phyloP scores from a whole-genome alignment of 352 stramenopile genomes.

The Pythium utonaiense region DNA sequence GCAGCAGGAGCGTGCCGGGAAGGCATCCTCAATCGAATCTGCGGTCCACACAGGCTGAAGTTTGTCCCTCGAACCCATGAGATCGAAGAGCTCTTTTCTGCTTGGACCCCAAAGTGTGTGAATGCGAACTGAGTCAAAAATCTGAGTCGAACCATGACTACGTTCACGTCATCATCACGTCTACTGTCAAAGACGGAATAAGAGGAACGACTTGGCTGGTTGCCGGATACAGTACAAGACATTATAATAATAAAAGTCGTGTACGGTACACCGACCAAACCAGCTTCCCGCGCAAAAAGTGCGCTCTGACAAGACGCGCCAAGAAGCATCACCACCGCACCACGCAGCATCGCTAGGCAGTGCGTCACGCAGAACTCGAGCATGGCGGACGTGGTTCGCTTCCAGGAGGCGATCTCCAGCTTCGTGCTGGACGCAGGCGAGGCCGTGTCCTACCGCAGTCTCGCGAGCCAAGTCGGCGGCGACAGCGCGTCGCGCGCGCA shows the following conservation, averaged over 20 bases:
- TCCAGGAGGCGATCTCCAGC: slow-evolving; percentile 48
- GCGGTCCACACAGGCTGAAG: background rate
- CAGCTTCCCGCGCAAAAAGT: slow-evolving; percentile 24
- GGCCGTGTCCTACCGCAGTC: slow-evolving; percentile 52
- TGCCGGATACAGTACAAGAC: slow-evolving; percentile 7
- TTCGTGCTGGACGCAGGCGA: slow-evolving; percentile 54
- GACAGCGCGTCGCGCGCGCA: slow-evolving; percentile 4
- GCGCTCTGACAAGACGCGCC: slow-evolving; percentile 5
- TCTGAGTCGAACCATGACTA: slow-evolving; percentile 8
- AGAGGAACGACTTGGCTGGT: background rate
- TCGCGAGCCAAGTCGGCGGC: slow-evolving; percentile 22
- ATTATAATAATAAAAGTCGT: slow-evolving; percentile 10
- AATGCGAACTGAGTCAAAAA: slow-evolving; percentile 5
- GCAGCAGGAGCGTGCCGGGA: no score
- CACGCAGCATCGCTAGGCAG: no score
- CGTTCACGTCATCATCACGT: slow-evolving; percentile 1
- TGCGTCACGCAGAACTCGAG: no score
- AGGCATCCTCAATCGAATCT: no score
- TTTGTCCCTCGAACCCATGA: background rate
- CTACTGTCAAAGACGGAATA: slow-evolving; percentile 2
- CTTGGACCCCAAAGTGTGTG: background rate
- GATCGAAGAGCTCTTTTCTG: slow-evolving; percentile 1
- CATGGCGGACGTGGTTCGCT: slow-evolving; percentile 31
- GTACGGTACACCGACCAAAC: slow-evolving; percentile 1
- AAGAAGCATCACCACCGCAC: no score